These are phyloP conservation scores for Calonectria montana DNA, from an alignment of 2,329 filamentous ascomycete genomes.

Conservation along the genomic window DNA sequence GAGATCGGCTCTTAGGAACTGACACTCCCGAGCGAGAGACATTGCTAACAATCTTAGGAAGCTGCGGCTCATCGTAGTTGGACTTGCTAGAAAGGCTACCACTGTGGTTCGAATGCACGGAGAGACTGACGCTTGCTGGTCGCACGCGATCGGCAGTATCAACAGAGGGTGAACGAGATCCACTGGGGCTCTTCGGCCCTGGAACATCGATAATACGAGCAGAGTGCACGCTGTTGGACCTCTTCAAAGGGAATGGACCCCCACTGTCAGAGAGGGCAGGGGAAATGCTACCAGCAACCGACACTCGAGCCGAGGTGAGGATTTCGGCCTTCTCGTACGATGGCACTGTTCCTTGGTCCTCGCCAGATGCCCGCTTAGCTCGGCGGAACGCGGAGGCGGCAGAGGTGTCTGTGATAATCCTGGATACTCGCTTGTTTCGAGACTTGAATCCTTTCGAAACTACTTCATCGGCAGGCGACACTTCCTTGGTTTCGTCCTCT, in stretches of 20 bases:
- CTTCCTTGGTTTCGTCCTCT: conserved; percentile 12
- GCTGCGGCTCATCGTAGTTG: conserved; percentile 54
- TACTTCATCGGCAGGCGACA: conserved; percentile 16
- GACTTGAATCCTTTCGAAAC: conserved; percentile 23
- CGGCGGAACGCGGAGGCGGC: conserved; percentile 23
- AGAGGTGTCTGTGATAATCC: conserved; percentile 35
- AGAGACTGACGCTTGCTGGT: conserved; percentile 49
- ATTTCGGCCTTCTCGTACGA: conserved; percentile 69
- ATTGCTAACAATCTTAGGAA: conserved; percentile 36
- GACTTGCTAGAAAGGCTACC: conserved; percentile 51
- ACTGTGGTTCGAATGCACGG: conserved; percentile 51
- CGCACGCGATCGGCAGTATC: conserved; percentile 58
- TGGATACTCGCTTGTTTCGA: conserved; percentile 38
- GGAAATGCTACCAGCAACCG: conserved; percentile 63
- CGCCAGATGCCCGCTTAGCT: conserved; percentile 26
- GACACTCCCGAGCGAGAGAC: conserved; percentile 37
- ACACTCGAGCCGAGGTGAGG: conserved; percentile 67
- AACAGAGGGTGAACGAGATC: conserved; percentile 61
- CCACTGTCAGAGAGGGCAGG: conserved; percentile 61
- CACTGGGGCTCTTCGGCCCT: conserved; percentile 61
- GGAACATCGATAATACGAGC: conserved; percentile 69
- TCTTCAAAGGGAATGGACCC: conserved; percentile 50
- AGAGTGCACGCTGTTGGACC: conserved; percentile 63
- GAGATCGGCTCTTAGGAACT: conserved; percentile 44
- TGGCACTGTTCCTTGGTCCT: conserved; percentile 59